Conservation (phyloP, 1,139 yeast genomes). For the Yamadazyma atlantica region DNA sequence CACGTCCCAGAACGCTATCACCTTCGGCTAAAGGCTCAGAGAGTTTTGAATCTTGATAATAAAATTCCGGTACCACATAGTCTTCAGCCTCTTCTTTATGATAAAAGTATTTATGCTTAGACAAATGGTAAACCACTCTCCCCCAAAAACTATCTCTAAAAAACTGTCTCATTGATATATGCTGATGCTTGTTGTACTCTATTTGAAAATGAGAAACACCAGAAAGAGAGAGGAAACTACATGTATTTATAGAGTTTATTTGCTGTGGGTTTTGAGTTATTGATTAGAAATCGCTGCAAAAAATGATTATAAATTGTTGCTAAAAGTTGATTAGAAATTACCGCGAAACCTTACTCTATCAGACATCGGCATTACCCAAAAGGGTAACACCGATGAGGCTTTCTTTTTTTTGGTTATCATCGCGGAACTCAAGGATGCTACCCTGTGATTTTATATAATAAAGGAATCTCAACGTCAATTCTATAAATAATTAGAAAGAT, state of each 20-base stretch:
- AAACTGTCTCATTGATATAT: conserved; percentile 16
- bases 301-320: too few relatives aligned
- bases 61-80: conserved; percentile 33
- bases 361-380: not conserved
- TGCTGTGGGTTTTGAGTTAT: too few relatives aligned
- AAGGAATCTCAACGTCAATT: too few relatives aligned
- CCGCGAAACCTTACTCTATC: not conserved
- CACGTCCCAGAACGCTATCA: not conserved
- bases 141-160: conserved; percentile 32
- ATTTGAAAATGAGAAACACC: too few relatives aligned
- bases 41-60: conserved; percentile 13
- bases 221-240: not conserved
- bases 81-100: conserved; percentile 30
- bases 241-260: not conserved
- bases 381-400: too few relatives aligned
- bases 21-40: not conserved
- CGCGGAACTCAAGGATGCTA: too few relatives aligned
- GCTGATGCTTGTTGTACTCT: too few relatives aligned
- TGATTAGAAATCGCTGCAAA: too few relatives aligned
- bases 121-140: conserved; percentile 24
- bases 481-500: too few relatives aligned
- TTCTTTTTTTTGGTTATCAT: too few relatives aligned
- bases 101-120: conserved; percentile 24
- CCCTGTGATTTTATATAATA: too few relatives aligned
- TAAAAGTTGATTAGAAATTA: not conserved